A percentile compares a stretch with the other conserved stretches of the same genome.
Conservation (phyloP, 2,329 filamentous ascomycete species). For the Dothidotthia symphoricarpi region DNA sequence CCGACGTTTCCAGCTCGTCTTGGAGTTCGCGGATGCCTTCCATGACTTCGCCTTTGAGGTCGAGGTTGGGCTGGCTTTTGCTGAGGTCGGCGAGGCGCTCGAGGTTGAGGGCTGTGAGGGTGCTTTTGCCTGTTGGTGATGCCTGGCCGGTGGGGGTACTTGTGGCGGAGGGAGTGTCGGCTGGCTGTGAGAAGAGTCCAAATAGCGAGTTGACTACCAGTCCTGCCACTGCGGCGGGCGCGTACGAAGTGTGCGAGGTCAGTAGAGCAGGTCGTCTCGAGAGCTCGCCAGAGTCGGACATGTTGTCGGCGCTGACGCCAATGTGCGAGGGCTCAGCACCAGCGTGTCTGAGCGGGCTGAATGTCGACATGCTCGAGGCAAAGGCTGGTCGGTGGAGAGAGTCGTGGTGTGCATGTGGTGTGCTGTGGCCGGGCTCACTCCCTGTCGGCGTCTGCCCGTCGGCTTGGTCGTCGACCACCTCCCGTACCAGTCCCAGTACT, state of each 20-base stretch:
- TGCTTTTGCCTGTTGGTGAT: slow-evolving; percentile 50
- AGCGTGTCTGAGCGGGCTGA: slow-evolving; percentile 49
- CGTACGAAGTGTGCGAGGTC: slow-evolving; percentile 63
- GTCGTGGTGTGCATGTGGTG: slow-evolving; percentile 36
- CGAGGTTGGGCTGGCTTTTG: slow-evolving; percentile 50
- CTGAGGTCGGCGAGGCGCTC: slow-evolving; percentile 44
- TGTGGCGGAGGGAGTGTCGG: slow-evolving; percentile 46
- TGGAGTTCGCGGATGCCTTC: slow-evolving; percentile 94
- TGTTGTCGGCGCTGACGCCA: slow-evolving; percentile 29
- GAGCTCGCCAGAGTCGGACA: slow-evolving; percentile 38
- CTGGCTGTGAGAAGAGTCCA: slow-evolving; percentile 75
- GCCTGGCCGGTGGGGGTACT: slow-evolving; percentile 54
- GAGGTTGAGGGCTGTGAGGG: slow-evolving; percentile 36
- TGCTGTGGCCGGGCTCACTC: slow-evolving; percentile 59
- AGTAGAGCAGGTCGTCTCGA: slow-evolving; percentile 60
- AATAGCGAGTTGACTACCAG: slow-evolving; percentile 73
- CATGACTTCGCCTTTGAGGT: slow-evolving; percentile 85
- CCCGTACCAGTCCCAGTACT: slow-evolving; percentile 84
- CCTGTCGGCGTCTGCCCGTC: slow-evolving; percentile 59
- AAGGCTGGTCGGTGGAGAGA: slow-evolving; percentile 39
- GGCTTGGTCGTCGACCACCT: slow-evolving; percentile 80
- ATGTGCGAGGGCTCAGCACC: slow-evolving; percentile 36
- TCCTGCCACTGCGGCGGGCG: slow-evolving; percentile 50
- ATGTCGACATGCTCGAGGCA: slow-evolving; percentile 46
- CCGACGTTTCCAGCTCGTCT: slow-evolving; percentile 88